Conservation (phyloP, 768 basidiomycete genomes). For the Candolleomyces efflorescens region DNA sequence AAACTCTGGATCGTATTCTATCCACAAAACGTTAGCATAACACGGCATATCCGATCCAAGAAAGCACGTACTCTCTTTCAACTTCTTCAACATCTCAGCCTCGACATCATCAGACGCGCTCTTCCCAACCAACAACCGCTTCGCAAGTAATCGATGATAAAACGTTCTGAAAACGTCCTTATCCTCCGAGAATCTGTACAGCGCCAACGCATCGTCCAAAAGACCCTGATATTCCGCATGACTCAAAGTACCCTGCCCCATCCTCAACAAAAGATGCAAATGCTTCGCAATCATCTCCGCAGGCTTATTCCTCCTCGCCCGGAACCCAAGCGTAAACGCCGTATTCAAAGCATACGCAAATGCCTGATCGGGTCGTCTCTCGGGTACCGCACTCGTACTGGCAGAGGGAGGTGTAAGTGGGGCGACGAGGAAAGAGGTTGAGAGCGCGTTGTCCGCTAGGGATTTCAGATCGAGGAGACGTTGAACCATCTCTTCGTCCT, state of each 20-base stretch:
- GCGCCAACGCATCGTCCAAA: slow-evolving; percentile 61
- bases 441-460: slow-evolving; percentile 47
- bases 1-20: slow-evolving; percentile 95
- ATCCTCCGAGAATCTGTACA: slow-evolving; percentile 87
- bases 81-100: slow-evolving; percentile 74
- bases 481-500: slow-evolving; percentile 77
- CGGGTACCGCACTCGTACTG: slow-evolving; percentile 12
- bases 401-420: neutral
- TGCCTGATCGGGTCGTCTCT: slow-evolving; percentile 42
- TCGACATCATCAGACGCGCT: slow-evolving; percentile 89
- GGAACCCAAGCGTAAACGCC: slow-evolving; percentile 73
- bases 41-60: neutral
- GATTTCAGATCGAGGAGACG: slow-evolving; percentile 65
- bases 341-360: slow-evolving; percentile 68
- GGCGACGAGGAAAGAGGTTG: slow-evolving; percentile 41
- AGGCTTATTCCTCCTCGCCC: slow-evolving; percentile 72
- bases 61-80: slow-evolving; percentile 62
- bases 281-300: slow-evolving; percentile 93
- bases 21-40: neutral
- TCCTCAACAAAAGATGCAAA: slow-evolving; percentile 82
- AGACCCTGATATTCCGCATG: slow-evolving; percentile 60
- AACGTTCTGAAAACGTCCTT: slow-evolving; percentile 94
- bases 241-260: slow-evolving; percentile 68
- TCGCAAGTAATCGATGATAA: slow-evolving; percentile 86
- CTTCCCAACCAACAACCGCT: slow-evolving; percentile 76